These are phyloP conservation scores for Neoboletus subvelutipes DNA, from an alignment of 768 basidiomycete species.

Conservation along the genomic window DNA sequence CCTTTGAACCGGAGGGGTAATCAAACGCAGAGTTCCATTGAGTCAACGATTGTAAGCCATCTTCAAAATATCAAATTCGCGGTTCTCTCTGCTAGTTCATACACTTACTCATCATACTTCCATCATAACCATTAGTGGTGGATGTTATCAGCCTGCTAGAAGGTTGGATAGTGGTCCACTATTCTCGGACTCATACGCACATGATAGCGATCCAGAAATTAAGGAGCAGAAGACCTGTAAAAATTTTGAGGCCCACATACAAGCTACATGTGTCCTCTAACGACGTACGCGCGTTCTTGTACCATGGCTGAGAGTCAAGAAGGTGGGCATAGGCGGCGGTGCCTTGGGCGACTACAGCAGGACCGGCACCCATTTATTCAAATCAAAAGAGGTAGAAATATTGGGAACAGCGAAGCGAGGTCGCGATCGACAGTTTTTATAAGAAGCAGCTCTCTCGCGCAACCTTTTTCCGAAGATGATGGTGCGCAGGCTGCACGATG, in stretches of 20 bases:
- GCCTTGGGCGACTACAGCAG: conserved; percentile 36
- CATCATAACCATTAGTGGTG: conserved; percentile 39
- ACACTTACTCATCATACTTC: conserved; percentile 41
- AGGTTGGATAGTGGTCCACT: not conserved
- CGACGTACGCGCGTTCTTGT: conserved; percentile 60
- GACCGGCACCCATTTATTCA: conserved; percentile 57
- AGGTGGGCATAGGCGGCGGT: conserved; percentile 49
- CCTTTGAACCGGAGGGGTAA: conserved; percentile 31
- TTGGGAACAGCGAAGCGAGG: not conserved
- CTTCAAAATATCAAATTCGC: conserved; percentile 12
- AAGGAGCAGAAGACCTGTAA: conserved; percentile 50
- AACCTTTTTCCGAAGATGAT: not conserved
- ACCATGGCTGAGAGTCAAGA: conserved; percentile 64
- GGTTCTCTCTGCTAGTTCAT: too few relatives aligned
- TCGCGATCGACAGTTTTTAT: not conserved
- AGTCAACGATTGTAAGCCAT: conserved; percentile 38
- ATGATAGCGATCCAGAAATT: conserved; percentile 66
- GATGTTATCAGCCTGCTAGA: conserved; percentile 35
- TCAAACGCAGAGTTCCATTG: conserved; percentile 38
- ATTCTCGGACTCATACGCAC: conserved; percentile 33
- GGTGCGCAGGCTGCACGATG: not conserved
- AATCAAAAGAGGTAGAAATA: not conserved
- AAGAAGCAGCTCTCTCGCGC: not conserved
- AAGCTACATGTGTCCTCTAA: not conserved
- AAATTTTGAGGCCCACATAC: not conserved